These are phyloP conservation scores for Heimioporus punctisporus DNA, from an alignment of 1,284 basidiomycete species.

Conservation along the genomic window DNA sequence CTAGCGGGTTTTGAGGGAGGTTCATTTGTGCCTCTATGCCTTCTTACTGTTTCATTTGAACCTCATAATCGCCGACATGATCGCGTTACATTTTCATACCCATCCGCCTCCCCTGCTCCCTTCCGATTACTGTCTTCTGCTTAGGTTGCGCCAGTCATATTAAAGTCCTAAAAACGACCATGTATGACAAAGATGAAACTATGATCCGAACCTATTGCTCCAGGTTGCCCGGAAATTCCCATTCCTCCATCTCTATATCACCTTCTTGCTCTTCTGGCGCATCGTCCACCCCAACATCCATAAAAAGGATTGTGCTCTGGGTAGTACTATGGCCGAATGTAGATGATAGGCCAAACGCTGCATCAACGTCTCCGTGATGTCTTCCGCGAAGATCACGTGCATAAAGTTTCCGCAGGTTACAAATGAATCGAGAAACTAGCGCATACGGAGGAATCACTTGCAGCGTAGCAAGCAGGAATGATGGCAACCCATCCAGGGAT, in stretches of 20 bases:
- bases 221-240: neutral
- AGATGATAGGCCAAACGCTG: neutral
- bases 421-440: neutral
- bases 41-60: too few relatives aligned
- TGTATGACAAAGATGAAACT: too few relatives aligned
- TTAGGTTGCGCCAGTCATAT: too few relatives aligned
- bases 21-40: too few relatives aligned
- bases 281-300: neutral
- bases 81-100: too few relatives aligned
- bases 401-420: neutral
- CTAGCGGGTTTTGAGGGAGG: too few relatives aligned
- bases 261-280: neutral
- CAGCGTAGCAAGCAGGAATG: neutral
- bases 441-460: neutral
- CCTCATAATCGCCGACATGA: too few relatives aligned
- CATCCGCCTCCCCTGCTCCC: too few relatives aligned
- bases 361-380: neutral
- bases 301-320: neutral
- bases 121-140: too few relatives aligned
- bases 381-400: neutral
- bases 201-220: too few relatives aligned
- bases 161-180: too few relatives aligned
- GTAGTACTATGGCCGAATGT: neutral
- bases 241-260: neutral
- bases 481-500: neutral